Conservation (phyloP, 2,329 filamentous ascomycete species). For the Aspergillus novoparasiticus region DNA sequence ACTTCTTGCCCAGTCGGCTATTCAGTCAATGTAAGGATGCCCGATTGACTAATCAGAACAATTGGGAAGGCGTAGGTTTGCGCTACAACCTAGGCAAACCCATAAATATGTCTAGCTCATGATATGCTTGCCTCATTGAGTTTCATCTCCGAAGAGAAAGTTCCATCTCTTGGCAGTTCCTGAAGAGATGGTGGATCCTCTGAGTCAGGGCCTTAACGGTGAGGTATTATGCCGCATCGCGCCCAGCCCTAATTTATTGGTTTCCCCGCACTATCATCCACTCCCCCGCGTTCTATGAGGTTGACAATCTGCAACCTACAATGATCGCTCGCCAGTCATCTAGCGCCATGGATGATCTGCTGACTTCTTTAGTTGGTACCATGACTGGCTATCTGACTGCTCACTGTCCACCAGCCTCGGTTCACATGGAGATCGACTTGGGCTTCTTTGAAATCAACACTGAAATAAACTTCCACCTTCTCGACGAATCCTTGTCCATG, state of each 20-base stretch:
- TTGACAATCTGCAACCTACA: not conserved
- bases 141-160: not conserved
- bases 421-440: slow-evolving; percentile 6
- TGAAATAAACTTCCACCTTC: slow-evolving; percentile 9
- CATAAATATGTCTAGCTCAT: not conserved
- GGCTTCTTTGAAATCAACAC: not conserved
- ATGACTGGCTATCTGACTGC: not conserved
- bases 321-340: not conserved
- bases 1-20: not conserved
- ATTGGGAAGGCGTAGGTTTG: not conserved
- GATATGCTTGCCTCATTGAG: not conserved
- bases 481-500: not conserved
- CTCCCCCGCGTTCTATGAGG: not conserved
- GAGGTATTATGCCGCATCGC: not conserved
- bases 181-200: not conserved
- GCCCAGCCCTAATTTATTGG: not conserved
- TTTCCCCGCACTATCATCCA: not conserved
- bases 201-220: not conserved
- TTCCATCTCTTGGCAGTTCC: not conserved
- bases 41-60: not conserved
- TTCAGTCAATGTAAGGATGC: not conserved
- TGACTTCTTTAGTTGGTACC: not conserved
- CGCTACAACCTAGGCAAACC: not conserved
- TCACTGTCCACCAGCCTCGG: not conserved
- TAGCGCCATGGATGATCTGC: not conserved